These are phyloP conservation scores for Curvularia verruculosa DNA, from an alignment of 2,329 filamentous ascomycete genomes.

Conservation along the genomic window DNA sequence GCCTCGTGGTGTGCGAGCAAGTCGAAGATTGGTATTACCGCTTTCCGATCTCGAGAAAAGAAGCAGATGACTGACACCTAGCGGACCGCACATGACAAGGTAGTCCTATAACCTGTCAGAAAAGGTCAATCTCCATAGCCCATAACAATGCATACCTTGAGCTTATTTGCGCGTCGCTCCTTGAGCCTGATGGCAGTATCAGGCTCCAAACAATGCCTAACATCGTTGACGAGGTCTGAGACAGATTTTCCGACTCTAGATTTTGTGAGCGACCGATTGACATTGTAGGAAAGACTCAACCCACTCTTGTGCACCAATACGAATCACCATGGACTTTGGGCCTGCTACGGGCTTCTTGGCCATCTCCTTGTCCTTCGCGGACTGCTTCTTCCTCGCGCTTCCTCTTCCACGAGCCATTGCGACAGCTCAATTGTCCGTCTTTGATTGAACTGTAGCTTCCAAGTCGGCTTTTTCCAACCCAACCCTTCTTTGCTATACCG, in stretches of 20 bases:
- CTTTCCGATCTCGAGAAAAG: slow-evolving; percentile 88
- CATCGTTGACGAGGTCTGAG: slow-evolving; percentile 88
- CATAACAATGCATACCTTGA: slow-evolving; percentile 7
- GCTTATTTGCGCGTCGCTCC: slow-evolving; percentile 46
- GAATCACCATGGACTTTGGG: slow-evolving; percentile 98
- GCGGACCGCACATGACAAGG: slow-evolving; percentile 89
- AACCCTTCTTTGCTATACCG: background rate
- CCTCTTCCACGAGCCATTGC: slow-evolving; percentile 42
- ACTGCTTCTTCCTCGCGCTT: slow-evolving; percentile 43
- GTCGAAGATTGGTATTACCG: slow-evolving; percentile 89
- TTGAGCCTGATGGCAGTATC: slow-evolving; percentile 88
- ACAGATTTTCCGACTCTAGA: slow-evolving; percentile 78
- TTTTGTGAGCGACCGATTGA: background rate
- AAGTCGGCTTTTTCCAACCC: background rate
- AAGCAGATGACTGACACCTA: slow-evolving; percentile 90
- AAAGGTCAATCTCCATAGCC: slow-evolving; percentile 65
- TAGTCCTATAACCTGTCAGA: slow-evolving; percentile 89
- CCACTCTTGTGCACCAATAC: slow-evolving; percentile 84
- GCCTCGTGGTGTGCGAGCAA: slow-evolving; percentile 85
- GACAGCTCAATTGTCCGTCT: slow-evolving; percentile 12
- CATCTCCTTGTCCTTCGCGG: slow-evolving; percentile 39
- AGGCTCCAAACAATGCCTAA: slow-evolving; percentile 93
- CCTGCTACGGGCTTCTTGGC: slow-evolving; percentile 67
- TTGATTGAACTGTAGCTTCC: slow-evolving; percentile 2
- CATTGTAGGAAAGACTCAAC: background rate